phyloP scores from a whole-genome alignment of 176 grass and related monocot species.

The Canna indica region DNA sequence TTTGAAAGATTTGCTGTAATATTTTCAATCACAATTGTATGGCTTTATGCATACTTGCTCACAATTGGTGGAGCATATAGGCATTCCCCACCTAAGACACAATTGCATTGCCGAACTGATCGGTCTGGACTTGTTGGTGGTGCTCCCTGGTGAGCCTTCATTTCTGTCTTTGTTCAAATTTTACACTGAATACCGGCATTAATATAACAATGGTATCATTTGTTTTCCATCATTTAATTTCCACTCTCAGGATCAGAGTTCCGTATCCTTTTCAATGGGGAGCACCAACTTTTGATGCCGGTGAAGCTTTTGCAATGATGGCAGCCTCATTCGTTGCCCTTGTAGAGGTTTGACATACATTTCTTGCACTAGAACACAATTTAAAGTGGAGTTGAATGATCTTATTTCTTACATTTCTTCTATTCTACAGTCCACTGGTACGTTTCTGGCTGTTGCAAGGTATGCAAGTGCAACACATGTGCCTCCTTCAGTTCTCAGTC shows the following conservation, averaged over 20 bases:
- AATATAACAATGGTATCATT: not conserved
- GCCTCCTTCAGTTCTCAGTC: constrained; percentile 71
- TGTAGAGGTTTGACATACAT: constrained; percentile 56
- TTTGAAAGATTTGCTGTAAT: constrained; percentile 61
- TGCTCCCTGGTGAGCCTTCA: constrained; percentile 61
- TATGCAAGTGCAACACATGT: constrained; percentile 82
- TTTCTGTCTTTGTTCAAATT: not conserved
- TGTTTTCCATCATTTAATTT: not conserved
- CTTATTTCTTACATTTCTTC: not conserved
- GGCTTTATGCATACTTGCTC: constrained; percentile 84
- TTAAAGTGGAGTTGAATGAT: not conserved
- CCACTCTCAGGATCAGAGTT: constrained; percentile 51
- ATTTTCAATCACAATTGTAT: constrained; percentile 72
- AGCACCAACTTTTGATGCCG: constrained; percentile 81
- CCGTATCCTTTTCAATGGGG: constrained; percentile 99
- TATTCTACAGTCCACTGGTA: constrained; percentile 60
- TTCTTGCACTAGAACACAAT: constrained; percentile 4
- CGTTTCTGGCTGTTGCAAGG: constrained; percentile 71
- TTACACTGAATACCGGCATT: not conserved
- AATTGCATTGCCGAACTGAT: constrained; percentile 81
- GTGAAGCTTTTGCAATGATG: constrained; percentile 99
- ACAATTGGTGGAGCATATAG: constrained; percentile 83
- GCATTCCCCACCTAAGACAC: constrained; percentile 51
- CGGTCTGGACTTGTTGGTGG: constrained; percentile 66
- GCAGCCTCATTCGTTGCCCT: constrained; percentile 69